Percentiles rank a stretch among this genome's conserved stretches.
These are phyloP conservation scores for Gastrolobium bilobum DNA, from an alignment of 306 rosid species.

Conservation along the genomic window DNA sequence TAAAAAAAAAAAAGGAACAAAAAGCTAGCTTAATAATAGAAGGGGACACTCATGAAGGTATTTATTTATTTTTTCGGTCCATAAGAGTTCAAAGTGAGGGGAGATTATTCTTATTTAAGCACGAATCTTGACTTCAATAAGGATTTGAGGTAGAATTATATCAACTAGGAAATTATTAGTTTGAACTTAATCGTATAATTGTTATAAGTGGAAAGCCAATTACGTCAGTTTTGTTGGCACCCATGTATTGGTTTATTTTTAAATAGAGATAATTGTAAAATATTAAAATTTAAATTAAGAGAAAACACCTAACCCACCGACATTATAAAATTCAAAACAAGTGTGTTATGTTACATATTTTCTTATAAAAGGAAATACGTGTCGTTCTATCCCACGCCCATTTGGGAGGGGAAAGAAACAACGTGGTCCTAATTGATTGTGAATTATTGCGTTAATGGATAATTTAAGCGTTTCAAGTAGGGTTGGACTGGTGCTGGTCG, in stretches of 20 bases:
- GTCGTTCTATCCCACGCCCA: constrained; percentile 2
- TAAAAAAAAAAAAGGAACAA: no score
- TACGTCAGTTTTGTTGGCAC: no score
- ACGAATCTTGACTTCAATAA: no score
- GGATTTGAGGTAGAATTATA: neutral
- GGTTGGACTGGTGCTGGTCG: neutral
- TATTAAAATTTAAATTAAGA: no score
- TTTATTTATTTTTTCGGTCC: neutral
- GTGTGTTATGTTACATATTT: neutral
- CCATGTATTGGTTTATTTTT: no score
- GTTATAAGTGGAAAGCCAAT: no score
- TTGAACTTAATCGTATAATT: no score
- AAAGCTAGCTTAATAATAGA: no score
- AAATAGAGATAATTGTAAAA: no score
- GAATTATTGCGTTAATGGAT: constrained; percentile 18
- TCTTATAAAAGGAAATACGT: neutral
- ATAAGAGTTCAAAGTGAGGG: neutral
- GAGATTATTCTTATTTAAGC: neutral
- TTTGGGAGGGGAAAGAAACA: neutral
- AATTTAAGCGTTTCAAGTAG: neutral
- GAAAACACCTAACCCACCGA: constrained; percentile 27
- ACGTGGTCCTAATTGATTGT: constrained; percentile 1
- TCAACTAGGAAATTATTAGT: no score
- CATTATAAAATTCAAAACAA: neutral
- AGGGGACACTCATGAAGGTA: no score